Percentiles rank a stretch among this genome's conserved stretches.
phyloP scores from a whole-genome alignment of 495 filamentous ascomycete genomes.

The Penicillium mononematosum region DNA sequence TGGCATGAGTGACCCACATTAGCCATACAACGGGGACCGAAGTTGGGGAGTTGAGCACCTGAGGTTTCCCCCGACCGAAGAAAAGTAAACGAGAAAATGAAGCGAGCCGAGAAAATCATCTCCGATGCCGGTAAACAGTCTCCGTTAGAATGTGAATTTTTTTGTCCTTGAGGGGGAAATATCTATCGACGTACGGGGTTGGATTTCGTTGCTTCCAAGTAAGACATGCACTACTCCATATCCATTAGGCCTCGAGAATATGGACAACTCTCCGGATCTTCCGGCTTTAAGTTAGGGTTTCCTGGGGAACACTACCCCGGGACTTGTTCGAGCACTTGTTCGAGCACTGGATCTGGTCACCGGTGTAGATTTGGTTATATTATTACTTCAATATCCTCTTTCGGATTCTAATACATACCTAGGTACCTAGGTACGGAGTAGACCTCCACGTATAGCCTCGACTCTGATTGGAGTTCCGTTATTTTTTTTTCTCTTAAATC shows the following conservation, averaged over 20 bases:
- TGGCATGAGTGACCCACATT: slow-evolving; percentile 2
- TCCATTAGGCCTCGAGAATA: background rate
- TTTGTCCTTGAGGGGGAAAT: background rate
- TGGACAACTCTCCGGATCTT: background rate
- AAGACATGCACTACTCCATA: background rate
- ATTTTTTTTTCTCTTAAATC: background rate
- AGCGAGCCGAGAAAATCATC: background rate
- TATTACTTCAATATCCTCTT: background rate
- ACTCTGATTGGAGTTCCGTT: background rate
- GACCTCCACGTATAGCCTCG: background rate
- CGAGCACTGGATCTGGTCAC: background rate
- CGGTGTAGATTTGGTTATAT: background rate
- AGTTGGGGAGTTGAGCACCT: background rate
- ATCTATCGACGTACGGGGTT: background rate
- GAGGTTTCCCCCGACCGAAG: slow-evolving; percentile 2
- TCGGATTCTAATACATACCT: background rate
- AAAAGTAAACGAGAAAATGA: background rate
- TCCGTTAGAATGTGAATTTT: background rate
- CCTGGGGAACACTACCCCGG: slow-evolving; percentile 1
- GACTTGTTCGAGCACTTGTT: background rate
- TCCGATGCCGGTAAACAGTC: slow-evolving; percentile 14
- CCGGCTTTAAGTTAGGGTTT: background rate
- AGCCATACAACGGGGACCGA: background rate
- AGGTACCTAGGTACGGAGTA: too few species aligned
- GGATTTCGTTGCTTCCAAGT: background rate